These are phyloP conservation scores for Clonostachys solani DNA, from an alignment of 2,329 filamentous ascomycete genomes.

Conservation along the genomic window DNA sequence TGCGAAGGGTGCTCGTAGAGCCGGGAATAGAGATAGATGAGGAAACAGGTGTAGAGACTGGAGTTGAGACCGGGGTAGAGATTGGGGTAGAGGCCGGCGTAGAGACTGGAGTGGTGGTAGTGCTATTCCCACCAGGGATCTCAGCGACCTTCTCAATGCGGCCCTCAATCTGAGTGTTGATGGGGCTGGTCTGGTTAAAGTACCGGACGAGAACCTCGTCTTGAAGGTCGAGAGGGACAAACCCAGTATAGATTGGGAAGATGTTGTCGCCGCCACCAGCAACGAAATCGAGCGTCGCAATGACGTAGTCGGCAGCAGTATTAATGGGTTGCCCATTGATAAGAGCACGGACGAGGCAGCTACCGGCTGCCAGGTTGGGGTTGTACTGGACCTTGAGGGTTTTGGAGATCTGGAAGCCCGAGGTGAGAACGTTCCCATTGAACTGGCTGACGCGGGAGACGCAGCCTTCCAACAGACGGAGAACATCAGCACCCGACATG, in stretches of 20 bases:
- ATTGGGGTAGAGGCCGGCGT: too few species aligned
- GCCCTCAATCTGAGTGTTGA: too few species aligned
- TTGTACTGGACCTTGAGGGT: slow-evolving; percentile 55
- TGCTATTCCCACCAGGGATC: too few species aligned
- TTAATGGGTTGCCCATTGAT: slow-evolving; percentile 45
- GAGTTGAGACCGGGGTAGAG: too few species aligned
- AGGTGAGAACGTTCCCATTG: slow-evolving; percentile 47
- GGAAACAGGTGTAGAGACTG: too few species aligned
- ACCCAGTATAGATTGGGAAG: slow-evolving; percentile 30
- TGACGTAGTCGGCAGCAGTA: slow-evolving; percentile 39
- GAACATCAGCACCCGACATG: slow-evolving; percentile 49
- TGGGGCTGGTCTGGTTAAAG: not conserved
- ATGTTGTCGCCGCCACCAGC: slow-evolving; percentile 62
- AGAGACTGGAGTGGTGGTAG: too few species aligned
- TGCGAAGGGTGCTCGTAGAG: too few species aligned
- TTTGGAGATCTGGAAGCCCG: slow-evolving; percentile 56
- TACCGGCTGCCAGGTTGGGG: slow-evolving; percentile 40
- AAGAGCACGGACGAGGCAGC: slow-evolving; percentile 45
- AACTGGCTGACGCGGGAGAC: slow-evolving; percentile 49
- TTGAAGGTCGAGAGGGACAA: slow-evolving; percentile 44
- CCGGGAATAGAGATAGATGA: too few species aligned
- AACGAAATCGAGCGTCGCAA: slow-evolving; percentile 61
- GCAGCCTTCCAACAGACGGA: slow-evolving; percentile 55
- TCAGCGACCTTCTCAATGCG: too few species aligned
- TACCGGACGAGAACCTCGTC: slow-evolving; percentile 50